Conservation (phyloP, 306 rosid species). For the Dryas octopetala region DNA sequence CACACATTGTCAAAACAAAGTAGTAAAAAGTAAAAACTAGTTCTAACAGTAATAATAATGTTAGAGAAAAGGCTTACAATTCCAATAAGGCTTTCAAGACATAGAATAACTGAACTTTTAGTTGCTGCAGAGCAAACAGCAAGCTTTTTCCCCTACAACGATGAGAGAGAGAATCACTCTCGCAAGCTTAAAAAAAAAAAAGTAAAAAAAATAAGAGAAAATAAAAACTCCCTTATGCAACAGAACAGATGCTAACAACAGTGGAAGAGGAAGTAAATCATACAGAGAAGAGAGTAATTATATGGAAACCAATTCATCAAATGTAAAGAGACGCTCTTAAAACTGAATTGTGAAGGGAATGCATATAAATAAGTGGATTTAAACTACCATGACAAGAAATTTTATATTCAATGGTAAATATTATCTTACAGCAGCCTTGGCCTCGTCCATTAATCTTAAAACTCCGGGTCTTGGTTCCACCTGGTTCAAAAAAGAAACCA, state of each 20-base stretch:
- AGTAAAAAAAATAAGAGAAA: too few species aligned
- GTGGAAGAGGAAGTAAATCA: background rate
- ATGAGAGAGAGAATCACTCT: conserved; percentile 10
- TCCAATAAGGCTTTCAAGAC: conserved; percentile 90
- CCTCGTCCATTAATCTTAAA: conserved; percentile 89
- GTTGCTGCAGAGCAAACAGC: conserved; percentile 99
- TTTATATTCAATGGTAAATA: conserved; percentile 19
- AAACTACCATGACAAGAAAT: conserved; percentile 15
- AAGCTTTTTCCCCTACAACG: conserved; percentile 71
- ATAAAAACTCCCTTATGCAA: conserved; percentile 15
- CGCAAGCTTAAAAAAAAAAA: background rate
- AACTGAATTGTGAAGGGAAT: conserved; percentile 16
- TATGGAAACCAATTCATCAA: conserved; percentile 5
- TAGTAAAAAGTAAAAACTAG: background rate
- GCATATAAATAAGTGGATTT: conserved; percentile 12
- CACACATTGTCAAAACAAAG: background rate
- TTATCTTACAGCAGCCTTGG: conserved; percentile 81
- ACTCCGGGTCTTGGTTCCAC: conserved; percentile 96
- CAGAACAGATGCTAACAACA: background rate
- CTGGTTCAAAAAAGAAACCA: conserved; percentile 39
- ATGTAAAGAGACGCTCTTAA: conserved; percentile 3
- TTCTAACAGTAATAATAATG: background rate
- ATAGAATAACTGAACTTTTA: conserved; percentile 86
- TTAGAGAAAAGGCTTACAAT: conserved; percentile 43
- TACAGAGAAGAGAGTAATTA: background rate